phyloP scores from a whole-genome alignment of 2,329 filamentous ascomycete species.

The Colletotrichum orchidophilum region DNA sequence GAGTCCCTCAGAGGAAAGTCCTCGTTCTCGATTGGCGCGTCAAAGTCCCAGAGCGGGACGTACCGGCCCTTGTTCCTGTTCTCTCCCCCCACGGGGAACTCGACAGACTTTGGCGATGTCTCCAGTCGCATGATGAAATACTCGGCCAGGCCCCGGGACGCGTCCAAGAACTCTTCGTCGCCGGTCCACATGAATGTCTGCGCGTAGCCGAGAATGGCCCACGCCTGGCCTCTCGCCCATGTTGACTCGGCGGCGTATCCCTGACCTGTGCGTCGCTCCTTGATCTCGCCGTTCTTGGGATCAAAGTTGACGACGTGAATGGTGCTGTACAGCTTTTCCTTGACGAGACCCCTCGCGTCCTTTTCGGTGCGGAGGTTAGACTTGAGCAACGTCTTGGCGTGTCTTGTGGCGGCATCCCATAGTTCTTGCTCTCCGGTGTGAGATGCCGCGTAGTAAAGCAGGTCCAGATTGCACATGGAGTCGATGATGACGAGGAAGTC shows the following conservation, averaged over 20 bases:
- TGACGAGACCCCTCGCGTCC: constrained; percentile 12
- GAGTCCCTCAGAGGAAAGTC: constrained; percentile 44
- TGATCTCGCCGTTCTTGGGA: constrained; percentile 51
- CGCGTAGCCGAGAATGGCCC: constrained; percentile 60
- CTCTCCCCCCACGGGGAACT: constrained; percentile 36
- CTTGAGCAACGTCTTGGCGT: constrained; percentile 51
- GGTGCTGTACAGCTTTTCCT: constrained; percentile 44
- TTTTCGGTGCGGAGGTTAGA: constrained; percentile 52
- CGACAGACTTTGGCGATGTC: constrained; percentile 42
- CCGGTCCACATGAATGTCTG: constrained; percentile 60
- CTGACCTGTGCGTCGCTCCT: constrained; percentile 57
- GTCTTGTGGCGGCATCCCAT: constrained; percentile 43
- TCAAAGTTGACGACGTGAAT: constrained; percentile 61
- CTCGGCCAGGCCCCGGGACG: constrained; percentile 55
- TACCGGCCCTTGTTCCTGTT: constrained; percentile 37
- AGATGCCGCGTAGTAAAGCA: constrained; percentile 47
- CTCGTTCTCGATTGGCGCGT: constrained; percentile 51
- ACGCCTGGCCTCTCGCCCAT: constrained; percentile 62
- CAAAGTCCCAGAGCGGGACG: constrained; percentile 55
- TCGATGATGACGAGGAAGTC: constrained; percentile 55
- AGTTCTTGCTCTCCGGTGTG: constrained; percentile 41
- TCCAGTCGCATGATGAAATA: constrained; percentile 58
- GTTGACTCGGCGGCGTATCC: constrained; percentile 56
- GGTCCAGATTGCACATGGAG: constrained; percentile 51
- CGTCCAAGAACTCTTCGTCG: constrained; percentile 52